A percentile compares a stretch with the other conserved stretches of the same genome.
phyloP scores from a whole-genome alignment of 2,329 filamentous ascomycete genomes.

The Iodosphaeria phyllophila region DNA sequence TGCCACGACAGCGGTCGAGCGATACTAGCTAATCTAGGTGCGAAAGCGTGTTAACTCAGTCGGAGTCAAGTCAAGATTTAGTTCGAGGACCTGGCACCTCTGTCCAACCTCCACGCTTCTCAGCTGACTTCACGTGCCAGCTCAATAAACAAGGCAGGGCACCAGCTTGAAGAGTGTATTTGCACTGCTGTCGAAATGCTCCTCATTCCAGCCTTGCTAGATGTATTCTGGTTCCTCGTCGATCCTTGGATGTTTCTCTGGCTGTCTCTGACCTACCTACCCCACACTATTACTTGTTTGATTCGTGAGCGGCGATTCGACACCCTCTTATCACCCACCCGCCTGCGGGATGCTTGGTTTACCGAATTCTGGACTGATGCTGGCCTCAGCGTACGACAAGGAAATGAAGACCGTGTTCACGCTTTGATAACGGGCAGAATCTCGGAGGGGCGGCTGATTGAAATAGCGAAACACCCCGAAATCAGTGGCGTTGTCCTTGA shows the following conservation, averaged over 20 bases:
- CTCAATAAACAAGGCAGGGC: no score
- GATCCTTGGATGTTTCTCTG: constrained; percentile 29
- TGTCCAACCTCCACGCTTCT: no score
- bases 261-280: constrained; percentile 28
- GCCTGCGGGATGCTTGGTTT: constrained; percentile 35
- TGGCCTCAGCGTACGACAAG: constrained; percentile 29
- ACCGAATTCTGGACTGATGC: constrained; percentile 37
- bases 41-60: no score
- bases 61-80: no score
- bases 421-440: constrained; percentile 35
- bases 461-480: constrained; percentile 15
- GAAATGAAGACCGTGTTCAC: constrained; percentile 22
- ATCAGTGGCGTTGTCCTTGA: constrained; percentile 37
- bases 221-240: not conserved
- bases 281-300: constrained; percentile 26
- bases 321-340: constrained; percentile 20
- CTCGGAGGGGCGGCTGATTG: constrained; percentile 15
- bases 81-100: no score
- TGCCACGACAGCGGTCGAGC: no score
- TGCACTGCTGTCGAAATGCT: no score
- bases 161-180: no score
- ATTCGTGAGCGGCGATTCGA: constrained; percentile 14
- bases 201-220: no score
- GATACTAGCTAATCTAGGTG: no score
- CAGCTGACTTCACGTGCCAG: no score